A percentile compares a stretch with the other conserved stretches of the same genome.
Evolutionary conservation across 140 eudicot species (phyloP).

Genomic region (Artemisia princeps): DNA sequence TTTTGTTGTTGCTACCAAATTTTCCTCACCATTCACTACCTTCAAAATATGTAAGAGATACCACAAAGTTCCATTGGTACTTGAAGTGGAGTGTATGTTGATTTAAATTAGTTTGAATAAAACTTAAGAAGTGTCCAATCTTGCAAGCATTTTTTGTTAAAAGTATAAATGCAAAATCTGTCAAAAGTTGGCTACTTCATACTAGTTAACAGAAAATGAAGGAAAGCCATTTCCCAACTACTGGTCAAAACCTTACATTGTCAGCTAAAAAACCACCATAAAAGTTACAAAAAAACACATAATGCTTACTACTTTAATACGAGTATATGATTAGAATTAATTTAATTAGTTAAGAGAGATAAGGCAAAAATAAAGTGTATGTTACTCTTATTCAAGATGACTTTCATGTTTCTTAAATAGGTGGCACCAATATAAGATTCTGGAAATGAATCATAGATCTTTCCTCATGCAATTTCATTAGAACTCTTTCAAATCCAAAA

Average conservation of each 20-base stretch:
- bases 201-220: neutral
- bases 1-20: too few relatives aligned
- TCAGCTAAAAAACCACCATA: neutral
- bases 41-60: too few relatives aligned
- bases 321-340: neutral
- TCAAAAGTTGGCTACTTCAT: neutral
- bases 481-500: neutral
- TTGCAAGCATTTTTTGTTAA: too few relatives aligned
- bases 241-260: neutral
- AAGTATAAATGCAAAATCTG: too few relatives aligned
- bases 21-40: too few relatives aligned
- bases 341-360: neutral
- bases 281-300: too few relatives aligned
- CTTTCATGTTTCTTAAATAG: neutral
- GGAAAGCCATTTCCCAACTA: neutral
- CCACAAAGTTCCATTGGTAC: too few relatives aligned
- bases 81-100: too few relatives aligned
- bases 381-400: conserved; percentile 5
- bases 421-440: neutral
- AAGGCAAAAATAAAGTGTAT: neutral
- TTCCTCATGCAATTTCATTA: neutral
- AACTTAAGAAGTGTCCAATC: too few relatives aligned
- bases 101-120: too few relatives aligned
- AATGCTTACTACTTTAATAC: neutral
- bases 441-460: neutral